A percentile compares a stretch with the other conserved stretches of the same genome.
Evolutionary conservation across 106 monocot genomes (phyloP).

Genomic region (Acorus calamus): DNA sequence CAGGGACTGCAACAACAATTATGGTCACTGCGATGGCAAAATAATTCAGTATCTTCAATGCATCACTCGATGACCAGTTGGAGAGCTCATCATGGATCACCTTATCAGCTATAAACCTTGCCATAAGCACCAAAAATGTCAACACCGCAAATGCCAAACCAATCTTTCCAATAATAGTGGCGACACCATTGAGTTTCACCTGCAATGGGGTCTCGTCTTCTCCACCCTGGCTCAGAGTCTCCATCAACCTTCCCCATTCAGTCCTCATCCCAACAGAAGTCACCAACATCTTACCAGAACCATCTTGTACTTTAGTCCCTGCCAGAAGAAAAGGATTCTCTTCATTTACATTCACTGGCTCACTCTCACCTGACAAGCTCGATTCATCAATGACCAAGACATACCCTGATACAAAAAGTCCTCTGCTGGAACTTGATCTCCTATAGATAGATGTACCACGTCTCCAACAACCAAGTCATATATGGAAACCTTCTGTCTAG

Average conservation of each 20-base stretch:
- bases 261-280: constrained; percentile 26
- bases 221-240: constrained; percentile 11
- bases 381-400: constrained; percentile 18
- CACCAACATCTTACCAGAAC: constrained; percentile 19
- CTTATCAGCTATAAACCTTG: constrained; percentile 48
- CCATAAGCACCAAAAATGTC: constrained; percentile 67
- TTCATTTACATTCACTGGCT: constrained; percentile 8
- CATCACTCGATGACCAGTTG: constrained; percentile 61
- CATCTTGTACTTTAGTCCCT: constrained; percentile 23
- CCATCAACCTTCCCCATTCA: constrained; percentile 21
- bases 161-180: constrained; percentile 93
- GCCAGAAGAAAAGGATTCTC: constrained; percentile 18
- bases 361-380: constrained; percentile 16
- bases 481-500: constrained; percentile 16
- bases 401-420: constrained; percentile 14
- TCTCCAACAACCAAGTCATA: constrained; percentile 21
- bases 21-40: constrained; percentile 90
- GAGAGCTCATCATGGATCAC: constrained; percentile 24
- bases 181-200: constrained; percentile 96
- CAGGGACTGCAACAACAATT: constrained; percentile 94
- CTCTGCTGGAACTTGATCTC: constrained; percentile 26
- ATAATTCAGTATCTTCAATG: constrained; percentile 54
- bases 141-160: constrained; percentile 69
- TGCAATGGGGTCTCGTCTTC: constrained; percentile 45
- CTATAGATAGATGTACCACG: constrained; percentile 14